Evolutionary conservation across 2,329 filamentous ascomycete genomes (phyloP).

Genomic region (Paracoccidioides brasiliensis): DNA sequence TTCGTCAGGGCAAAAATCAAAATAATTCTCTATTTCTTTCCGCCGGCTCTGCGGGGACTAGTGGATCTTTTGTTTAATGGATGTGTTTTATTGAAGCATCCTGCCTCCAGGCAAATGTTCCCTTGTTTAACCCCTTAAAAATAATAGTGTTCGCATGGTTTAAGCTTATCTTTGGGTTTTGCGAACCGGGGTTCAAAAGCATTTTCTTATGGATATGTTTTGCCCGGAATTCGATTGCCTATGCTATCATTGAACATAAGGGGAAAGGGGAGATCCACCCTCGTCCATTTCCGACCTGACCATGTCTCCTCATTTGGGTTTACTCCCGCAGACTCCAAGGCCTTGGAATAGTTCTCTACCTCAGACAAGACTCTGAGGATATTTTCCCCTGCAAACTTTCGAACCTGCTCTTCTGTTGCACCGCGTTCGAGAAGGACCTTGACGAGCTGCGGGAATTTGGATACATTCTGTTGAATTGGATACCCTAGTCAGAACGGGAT

Average conservation of each 20-base stretch:
- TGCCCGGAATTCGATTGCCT: neutral
- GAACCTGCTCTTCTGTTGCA: slow-evolving; percentile 27
- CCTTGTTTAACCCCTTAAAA: too few relatives aligned
- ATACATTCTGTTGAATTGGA: slow-evolving; percentile 10
- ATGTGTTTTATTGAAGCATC: too few relatives aligned
- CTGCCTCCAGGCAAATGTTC: too few relatives aligned
- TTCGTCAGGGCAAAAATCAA: too few relatives aligned
- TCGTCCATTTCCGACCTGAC: slow-evolving; percentile 7
- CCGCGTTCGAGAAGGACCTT: slow-evolving; percentile 22
- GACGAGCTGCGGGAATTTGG: slow-evolving; percentile 13
- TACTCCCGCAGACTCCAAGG: slow-evolving; percentile 9
- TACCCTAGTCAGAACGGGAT: neutral
- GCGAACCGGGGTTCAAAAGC: neutral
- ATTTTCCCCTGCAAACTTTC: slow-evolving; percentile 27
- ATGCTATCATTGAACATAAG: neutral
- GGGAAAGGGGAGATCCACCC: neutral
- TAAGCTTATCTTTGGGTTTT: too few relatives aligned
- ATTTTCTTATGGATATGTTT: neutral
- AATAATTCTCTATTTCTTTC: too few relatives aligned
- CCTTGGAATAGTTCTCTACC: slow-evolving; percentile 11
- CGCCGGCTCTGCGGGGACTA: too few relatives aligned
- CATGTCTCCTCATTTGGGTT: slow-evolving; percentile 13
- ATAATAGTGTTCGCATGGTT: too few relatives aligned
- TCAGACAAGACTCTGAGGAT: slow-evolving; percentile 20
- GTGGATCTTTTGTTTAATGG: too few relatives aligned